phyloP scores from a whole-genome alignment of 2,329 filamentous ascomycete genomes.

The Xylariaceae sp. region DNA sequence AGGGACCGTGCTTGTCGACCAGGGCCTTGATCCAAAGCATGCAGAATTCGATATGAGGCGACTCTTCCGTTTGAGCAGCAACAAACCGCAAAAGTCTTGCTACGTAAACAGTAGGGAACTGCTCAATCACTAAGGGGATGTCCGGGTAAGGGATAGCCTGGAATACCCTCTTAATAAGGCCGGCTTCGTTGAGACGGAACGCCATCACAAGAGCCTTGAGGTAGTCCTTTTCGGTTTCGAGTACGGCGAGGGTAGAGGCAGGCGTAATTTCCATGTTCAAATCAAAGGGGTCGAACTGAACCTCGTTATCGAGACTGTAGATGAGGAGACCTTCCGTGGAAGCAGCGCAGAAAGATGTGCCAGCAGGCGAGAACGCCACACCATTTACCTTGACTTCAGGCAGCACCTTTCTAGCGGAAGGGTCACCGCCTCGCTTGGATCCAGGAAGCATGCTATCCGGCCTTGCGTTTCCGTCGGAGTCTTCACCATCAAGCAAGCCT shows the following conservation, averaged over 20 bases:
- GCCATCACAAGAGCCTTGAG: conserved; percentile 94
- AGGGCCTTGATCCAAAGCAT: conserved; percentile 84
- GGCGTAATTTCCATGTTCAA: conserved; percentile 92
- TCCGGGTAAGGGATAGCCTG: conserved; percentile 71
- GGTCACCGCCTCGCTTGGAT: conserved; percentile 76
- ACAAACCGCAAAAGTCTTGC: conserved; percentile 80
- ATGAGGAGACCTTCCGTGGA: conserved; percentile 91
- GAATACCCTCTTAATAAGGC: conserved; percentile 79
- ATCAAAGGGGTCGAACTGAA: conserved; percentile 93
- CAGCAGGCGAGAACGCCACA: conserved; percentile 83
- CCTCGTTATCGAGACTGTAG: conserved; percentile 79
- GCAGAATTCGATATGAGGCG: conserved; percentile 91
- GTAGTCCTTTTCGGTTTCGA: conserved; percentile 67
- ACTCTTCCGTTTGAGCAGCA: conserved; percentile 79
- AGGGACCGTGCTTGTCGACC: conserved; percentile 76
- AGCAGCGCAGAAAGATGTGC: conserved; percentile 86
- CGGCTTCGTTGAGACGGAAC: conserved; percentile 85
- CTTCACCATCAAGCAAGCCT: conserved; percentile 80
- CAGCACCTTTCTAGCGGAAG: conserved; percentile 67
- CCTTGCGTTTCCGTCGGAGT: conserved; percentile 81
- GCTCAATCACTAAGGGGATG: conserved; percentile 70
- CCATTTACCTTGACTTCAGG: conserved; percentile 81
- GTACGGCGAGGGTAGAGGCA: conserved; percentile 66
- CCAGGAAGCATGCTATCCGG: conserved; percentile 77
- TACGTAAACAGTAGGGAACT: conserved; percentile 80